These are phyloP conservation scores for Fusarium bulbicola DNA, from an alignment of 2,329 filamentous ascomycete species.

Conservation along the genomic window DNA sequence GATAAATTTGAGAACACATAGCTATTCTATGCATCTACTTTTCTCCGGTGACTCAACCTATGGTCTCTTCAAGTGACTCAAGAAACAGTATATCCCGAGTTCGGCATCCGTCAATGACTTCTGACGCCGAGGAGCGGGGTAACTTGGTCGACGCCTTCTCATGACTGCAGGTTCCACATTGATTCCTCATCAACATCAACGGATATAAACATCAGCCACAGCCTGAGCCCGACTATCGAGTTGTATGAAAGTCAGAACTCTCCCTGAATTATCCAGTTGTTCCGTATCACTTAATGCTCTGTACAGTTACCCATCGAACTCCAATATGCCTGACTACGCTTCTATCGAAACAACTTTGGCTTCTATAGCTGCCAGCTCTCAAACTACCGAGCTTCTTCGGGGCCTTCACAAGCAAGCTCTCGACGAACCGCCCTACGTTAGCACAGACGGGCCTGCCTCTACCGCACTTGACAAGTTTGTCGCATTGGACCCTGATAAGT, in stretches of 20 bases:
- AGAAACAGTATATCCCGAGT: background rate
- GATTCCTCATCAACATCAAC: background rate
- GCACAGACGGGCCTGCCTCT: constrained; percentile 33
- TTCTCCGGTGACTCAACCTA: background rate
- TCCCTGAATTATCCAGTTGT: too few relatives aligned
- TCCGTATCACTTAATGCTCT: too few relatives aligned
- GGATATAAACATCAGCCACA: background rate
- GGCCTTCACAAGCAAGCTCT: constrained; percentile 46
- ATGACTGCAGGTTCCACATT: background rate
- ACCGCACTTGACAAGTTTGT: constrained; percentile 62
- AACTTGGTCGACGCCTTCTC: background rate
- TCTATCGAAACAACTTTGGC: constrained; percentile 43
- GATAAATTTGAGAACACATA: background rate
- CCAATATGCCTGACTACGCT: constrained; percentile 26
- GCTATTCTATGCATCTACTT: background rate
- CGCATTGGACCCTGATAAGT: constrained; percentile 67
- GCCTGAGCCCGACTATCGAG: background rate
- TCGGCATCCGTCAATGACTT: background rate
- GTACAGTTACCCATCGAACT: background rate
- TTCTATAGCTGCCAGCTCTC: constrained; percentile 42
- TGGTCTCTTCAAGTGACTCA: background rate
- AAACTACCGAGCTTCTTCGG: constrained; percentile 42
- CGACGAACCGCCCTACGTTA: constrained; percentile 43
- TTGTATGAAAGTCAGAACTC: background rate
- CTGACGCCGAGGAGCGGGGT: constrained; percentile 22